A percentile compares a stretch with the other conserved stretches of the same genome.
Conservation (phyloP, 768 basidiomycete genomes). For the Suillus lakei region DNA sequence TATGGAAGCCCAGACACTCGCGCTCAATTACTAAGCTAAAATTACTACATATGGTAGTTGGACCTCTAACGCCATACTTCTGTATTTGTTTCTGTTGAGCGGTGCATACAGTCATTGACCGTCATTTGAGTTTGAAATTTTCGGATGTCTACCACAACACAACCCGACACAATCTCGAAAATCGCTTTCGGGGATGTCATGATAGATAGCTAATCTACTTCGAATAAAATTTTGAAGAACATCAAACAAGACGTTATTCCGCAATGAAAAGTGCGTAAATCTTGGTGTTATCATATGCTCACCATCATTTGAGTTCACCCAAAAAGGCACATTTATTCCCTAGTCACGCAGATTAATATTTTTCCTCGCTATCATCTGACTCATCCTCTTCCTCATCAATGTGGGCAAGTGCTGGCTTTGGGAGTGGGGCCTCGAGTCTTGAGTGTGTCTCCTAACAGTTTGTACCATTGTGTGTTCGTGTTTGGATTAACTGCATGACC, state of each 20-base stretch:
- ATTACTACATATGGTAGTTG: too few species aligned
- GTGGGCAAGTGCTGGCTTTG: neutral
- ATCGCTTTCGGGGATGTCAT: neutral
- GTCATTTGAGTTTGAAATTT: neutral
- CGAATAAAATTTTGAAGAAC: neutral
- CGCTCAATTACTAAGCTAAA: too few species aligned
- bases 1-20: too few species aligned
- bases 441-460: neutral
- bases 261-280: neutral
- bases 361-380: neutral
- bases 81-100: too few species aligned
- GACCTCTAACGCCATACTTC: too few species aligned
- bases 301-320: neutral
- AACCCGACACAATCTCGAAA: neutral
- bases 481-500: slow-evolving; percentile 11
- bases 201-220: neutral
- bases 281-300: neutral
- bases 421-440: neutral
- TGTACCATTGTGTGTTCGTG: neutral
- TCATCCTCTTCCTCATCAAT: neutral
- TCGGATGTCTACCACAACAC: neutral
- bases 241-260: neutral
- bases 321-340: neutral
- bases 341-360: too few species aligned
- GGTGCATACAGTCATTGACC: neutral